Conservation (phyloP, 768 basidiomycete genomes). For the Rickenella mellea region DNA sequence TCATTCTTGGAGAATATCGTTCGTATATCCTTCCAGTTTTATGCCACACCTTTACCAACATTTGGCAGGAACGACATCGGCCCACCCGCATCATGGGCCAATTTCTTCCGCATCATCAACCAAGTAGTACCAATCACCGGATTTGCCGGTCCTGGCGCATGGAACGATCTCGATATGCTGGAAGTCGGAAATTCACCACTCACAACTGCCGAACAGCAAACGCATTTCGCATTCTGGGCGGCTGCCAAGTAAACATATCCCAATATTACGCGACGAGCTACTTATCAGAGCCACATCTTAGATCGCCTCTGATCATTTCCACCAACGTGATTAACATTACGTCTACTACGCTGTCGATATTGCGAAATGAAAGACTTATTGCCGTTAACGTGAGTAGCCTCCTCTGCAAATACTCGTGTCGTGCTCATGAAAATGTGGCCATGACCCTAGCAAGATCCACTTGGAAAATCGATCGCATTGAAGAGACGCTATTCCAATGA, state of each 20-base stretch:
- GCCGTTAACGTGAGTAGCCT: conserved; percentile 29
- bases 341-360: conserved; percentile 23
- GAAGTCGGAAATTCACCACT: conserved; percentile 15
- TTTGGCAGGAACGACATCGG: conserved; percentile 34
- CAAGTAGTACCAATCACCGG: conserved; percentile 25
- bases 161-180: conserved; percentile 31
- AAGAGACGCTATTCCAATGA: conserved; percentile 40
- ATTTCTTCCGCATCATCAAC: conserved; percentile 30
- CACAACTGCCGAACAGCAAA: no score
- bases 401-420: neutral
- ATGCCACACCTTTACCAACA: neutral
- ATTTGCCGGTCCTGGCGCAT: conserved; percentile 23
- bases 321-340: conserved; percentile 30
- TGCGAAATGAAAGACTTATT: conserved; percentile 33
- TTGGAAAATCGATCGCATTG: conserved; percentile 35
- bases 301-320: conserved; percentile 32
- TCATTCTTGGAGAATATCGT: conserved; percentile 45
- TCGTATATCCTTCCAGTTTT: conserved; percentile 8
- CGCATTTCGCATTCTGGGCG: no score
- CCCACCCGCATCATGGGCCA: conserved; percentile 36
- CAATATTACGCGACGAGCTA: neutral
- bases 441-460: conserved; percentile 31
- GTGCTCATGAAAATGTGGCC: neutral
- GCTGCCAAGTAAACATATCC: conserved; percentile 32
- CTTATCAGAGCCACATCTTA: no score